These are phyloP conservation scores for Jatropha podagrica DNA, from an alignment of 441 rosid species.

Conservation along the genomic window DNA sequence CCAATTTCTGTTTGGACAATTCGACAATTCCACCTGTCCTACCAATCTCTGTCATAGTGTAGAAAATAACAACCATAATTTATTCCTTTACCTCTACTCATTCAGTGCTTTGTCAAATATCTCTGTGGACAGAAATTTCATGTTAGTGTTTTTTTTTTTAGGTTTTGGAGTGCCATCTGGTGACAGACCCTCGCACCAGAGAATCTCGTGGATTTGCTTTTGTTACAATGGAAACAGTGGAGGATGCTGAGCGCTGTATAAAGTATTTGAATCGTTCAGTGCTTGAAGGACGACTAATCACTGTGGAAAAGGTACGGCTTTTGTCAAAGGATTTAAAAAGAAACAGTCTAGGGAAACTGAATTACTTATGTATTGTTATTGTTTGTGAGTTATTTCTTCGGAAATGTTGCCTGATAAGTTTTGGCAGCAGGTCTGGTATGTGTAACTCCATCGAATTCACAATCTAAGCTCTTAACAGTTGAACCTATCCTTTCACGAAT, in stretches of 20 bases:
- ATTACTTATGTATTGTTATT: conserved; percentile 19
- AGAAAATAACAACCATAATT: background rate
- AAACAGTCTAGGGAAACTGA: conserved; percentile 1
- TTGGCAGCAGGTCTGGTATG: conserved; percentile 69
- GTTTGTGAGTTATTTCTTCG: conserved; percentile 29
- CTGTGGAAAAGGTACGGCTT: conserved; percentile 74
- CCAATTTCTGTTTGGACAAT: background rate
- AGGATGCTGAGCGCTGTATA: conserved; percentile 71
- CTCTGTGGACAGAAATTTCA: conserved; percentile 6
- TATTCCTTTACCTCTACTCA: background rate
- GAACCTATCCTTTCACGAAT: conserved; percentile 40
- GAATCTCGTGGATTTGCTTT: conserved; percentile 93
- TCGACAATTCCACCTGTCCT: background rate
- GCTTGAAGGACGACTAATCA: conserved; percentile 76
- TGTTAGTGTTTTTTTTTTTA: conserved; percentile 26
- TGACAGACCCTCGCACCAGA: conserved; percentile 79
- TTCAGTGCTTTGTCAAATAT: background rate
- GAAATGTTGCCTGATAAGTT: conserved; percentile 50
- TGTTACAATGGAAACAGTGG: conserved; percentile 58
- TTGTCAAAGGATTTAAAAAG: conserved; percentile 18
- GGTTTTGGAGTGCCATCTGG: conserved; percentile 83
- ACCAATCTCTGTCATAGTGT: background rate
- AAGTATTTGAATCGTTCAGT: conserved; percentile 67
- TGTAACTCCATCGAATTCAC: conserved; percentile 63
- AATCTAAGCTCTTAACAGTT: conserved; percentile 56